Conservation (phyloP, 257 asterid species). For the Solanum etuberosum region DNA sequence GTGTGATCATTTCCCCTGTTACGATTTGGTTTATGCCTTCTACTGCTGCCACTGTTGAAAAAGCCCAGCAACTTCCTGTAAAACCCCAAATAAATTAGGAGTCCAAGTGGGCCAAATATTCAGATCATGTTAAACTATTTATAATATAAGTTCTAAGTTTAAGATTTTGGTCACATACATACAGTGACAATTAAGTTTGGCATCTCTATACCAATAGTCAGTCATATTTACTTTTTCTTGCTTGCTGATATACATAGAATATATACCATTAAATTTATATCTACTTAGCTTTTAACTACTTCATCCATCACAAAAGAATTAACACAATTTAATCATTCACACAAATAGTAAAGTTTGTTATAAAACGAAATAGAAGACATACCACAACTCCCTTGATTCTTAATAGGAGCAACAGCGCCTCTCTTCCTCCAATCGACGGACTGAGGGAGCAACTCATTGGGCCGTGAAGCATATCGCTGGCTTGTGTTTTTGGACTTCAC, state of each 20-base stretch:
- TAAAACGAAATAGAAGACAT: not conserved
- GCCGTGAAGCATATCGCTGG: constrained; percentile 27
- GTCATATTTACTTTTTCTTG: no score
- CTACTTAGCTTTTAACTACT: not conserved
- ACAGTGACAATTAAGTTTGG: not conserved
- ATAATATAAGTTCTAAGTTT: not conserved
- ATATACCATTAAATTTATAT: not conserved
- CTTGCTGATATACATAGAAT: no score
- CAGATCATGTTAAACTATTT: not conserved
- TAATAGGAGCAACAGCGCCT: constrained; percentile 60
- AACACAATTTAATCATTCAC: no score
- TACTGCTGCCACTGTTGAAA: constrained; percentile 64
- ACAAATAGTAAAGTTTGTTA: no score
- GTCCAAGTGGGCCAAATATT: not conserved
- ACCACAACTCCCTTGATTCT: constrained; percentile 72
- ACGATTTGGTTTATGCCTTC: constrained; percentile 50
- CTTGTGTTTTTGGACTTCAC: constrained; percentile 37
- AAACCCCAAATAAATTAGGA: not conserved
- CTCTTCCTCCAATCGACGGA: constrained; percentile 68
- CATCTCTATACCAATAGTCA: no score
- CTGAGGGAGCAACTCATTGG: constrained; percentile 37
- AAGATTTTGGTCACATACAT: not conserved
- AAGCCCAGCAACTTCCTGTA: constrained; percentile 83
- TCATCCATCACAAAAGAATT: no score
- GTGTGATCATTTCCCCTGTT: constrained; percentile 44